Conservation (phyloP, 768 basidiomycete species). For the Naganishia randhawae region DNA sequence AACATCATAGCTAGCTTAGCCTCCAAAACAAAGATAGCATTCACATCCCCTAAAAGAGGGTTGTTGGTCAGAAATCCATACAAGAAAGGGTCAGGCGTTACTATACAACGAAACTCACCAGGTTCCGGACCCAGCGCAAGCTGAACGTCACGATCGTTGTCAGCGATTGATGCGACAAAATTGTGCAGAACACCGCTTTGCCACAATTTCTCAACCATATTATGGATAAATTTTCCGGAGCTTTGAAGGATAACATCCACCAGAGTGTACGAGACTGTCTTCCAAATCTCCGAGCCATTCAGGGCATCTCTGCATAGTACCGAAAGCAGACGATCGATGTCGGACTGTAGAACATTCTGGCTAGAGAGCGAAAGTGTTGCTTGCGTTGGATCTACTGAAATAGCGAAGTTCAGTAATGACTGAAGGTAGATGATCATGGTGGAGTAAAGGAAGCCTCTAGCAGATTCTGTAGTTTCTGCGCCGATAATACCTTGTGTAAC, state of each 20-base stretch:
- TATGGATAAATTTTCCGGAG: not conserved
- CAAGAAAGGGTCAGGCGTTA: not conserved
- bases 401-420: not conserved
- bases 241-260: constrained; percentile 17
- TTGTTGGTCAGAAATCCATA: not conserved
- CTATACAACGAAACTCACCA: not conserved
- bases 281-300: constrained; percentile 27
- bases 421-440: constrained; percentile 23
- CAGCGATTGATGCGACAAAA: constrained; percentile 22
- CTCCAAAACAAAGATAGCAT: constrained; percentile 25
- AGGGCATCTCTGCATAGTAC: constrained; percentile 27
- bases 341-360: constrained; percentile 7
- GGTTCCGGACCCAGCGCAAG: constrained; percentile 15
- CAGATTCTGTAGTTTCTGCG: constrained; percentile 19
- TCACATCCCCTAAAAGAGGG: constrained; percentile 9
- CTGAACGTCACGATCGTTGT: constrained; percentile 16
- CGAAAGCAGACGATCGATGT: constrained; percentile 20
- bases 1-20: constrained; percentile 24
- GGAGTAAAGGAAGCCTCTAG: constrained; percentile 25
- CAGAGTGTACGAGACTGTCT: constrained; percentile 27
- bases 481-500: constrained; percentile 10
- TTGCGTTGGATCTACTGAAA: not conserved
- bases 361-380: constrained; percentile 5
- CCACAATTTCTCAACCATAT: constrained; percentile 9
- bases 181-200: constrained; percentile 25